A percentile compares a stretch with the other conserved stretches of the same genome.
phyloP scores from a whole-genome alignment of 164 flowering plant genomes.

The Stephania japonica region DNA sequence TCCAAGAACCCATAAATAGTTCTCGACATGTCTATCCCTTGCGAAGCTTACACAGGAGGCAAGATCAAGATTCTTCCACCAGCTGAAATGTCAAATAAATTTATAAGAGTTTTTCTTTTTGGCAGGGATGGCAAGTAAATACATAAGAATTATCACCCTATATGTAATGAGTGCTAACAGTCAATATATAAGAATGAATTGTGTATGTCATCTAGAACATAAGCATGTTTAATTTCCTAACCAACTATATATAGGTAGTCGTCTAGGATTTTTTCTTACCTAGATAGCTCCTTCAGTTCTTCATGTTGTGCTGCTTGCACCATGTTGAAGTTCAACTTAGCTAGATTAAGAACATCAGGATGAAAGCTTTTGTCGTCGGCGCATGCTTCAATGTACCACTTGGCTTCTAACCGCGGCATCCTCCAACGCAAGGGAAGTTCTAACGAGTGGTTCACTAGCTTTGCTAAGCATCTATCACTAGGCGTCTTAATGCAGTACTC shows the following conservation, averaged over 20 bases:
- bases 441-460: not conserved
- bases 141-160: no score
- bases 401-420: slow-evolving; percentile 14
- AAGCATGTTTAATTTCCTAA: not conserved
- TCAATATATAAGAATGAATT: not conserved
- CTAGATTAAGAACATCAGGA: slow-evolving; percentile 8
- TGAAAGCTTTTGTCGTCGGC: not conserved
- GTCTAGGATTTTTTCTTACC: slow-evolving; percentile 11
- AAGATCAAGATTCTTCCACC: slow-evolving; percentile 22
- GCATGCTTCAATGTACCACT: slow-evolving; percentile 4
- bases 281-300: slow-evolving; percentile 18
- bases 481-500: not conserved
- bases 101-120: no score
- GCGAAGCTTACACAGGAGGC: slow-evolving; percentile 27
- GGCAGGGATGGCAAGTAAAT: no score
- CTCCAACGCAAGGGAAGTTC: slow-evolving; percentile 18
- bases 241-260: not conserved
- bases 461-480: not conserved
- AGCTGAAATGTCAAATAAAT: not conserved
- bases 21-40: slow-evolving; percentile 39
- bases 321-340: slow-evolving; percentile 22
- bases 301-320: slow-evolving; percentile 22
- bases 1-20: slow-evolving; percentile 32
- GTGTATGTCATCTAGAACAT: not conserved
- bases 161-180: not conserved